These are phyloP conservation scores for Pistacia vera DNA, from an alignment of 345 rosid genomes.

Conservation along the genomic window DNA sequence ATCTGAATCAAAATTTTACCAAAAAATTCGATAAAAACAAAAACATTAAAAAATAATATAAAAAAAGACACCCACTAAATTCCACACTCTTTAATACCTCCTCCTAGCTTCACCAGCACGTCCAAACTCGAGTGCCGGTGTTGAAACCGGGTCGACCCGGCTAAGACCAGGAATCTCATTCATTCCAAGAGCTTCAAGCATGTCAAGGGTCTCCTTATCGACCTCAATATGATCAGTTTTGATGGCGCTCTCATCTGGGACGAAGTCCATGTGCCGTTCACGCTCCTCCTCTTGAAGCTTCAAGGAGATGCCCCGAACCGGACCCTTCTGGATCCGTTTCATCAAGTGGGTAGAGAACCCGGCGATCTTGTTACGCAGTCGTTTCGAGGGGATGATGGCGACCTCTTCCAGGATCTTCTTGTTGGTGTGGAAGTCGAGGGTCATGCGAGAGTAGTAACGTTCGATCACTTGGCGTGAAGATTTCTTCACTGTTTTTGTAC, in stretches of 20 bases:
- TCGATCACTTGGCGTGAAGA: constrained; percentile 72
- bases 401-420: constrained; percentile 70
- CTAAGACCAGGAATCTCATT: constrained; percentile 43
- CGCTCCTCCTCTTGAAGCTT: constrained; percentile 81
- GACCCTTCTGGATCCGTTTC: constrained; percentile 74
- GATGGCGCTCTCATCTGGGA: constrained; percentile 72
- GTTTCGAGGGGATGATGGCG: constrained; percentile 68
- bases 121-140: constrained; percentile 28
- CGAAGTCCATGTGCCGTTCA: constrained; percentile 79
- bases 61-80: not conserved
- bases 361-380: constrained; percentile 78
- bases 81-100: constrained; percentile 28
- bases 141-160: constrained; percentile 41
- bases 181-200: constrained; percentile 73
- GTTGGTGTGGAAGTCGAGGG: constrained; percentile 71
- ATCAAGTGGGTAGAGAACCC: constrained; percentile 73
- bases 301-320: constrained; percentile 72
- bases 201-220: constrained; percentile 69
- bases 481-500: constrained; percentile 77
- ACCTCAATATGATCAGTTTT: constrained; percentile 57
- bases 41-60: not conserved
- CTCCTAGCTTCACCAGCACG: constrained; percentile 32
- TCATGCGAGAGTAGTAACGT: constrained; percentile 71
- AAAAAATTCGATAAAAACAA: not conserved
- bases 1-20: not conserved